Conservation (phyloP, 2,329 filamentous ascomycete species). For the Ceratocystis cubensis region DNA sequence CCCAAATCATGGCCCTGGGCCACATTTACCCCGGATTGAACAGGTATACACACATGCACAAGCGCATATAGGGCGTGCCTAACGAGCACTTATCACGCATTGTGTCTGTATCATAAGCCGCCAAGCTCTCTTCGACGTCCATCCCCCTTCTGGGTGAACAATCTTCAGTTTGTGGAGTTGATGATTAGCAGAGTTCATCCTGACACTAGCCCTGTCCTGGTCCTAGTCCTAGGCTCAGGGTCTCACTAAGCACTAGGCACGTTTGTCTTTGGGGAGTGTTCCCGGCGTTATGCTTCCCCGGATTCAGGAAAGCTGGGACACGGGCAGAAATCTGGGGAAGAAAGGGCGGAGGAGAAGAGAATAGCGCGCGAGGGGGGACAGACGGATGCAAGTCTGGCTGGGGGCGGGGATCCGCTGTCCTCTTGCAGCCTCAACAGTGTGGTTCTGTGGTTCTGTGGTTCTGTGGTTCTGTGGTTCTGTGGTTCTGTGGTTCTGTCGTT, state of each 20-base stretch:
- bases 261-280: background rate
- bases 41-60: background rate
- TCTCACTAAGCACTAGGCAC: background rate
- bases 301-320: conserved; percentile 1
- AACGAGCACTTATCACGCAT: background rate
- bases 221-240: conserved; percentile 1
- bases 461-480: background rate
- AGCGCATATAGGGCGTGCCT: background rate
- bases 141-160: background rate
- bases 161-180: background rate
- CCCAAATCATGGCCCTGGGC: background rate
- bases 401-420: background rate
- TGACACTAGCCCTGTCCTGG: background rate
- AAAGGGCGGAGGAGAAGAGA: no score
- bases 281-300: conserved; percentile 1
- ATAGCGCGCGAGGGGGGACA: background rate
- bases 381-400: background rate
- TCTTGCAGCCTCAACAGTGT: no score
- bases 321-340: background rate
- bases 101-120: background rate
- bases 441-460: background rate
- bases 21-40: background rate
- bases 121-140: background rate
- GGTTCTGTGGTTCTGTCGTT: background rate
- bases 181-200: background rate